Percentiles rank a stretch among this genome's conserved stretches.
phyloP scores from a whole-genome alignment of 345 rosid genomes.

The Cochlearia excelsa region DNA sequence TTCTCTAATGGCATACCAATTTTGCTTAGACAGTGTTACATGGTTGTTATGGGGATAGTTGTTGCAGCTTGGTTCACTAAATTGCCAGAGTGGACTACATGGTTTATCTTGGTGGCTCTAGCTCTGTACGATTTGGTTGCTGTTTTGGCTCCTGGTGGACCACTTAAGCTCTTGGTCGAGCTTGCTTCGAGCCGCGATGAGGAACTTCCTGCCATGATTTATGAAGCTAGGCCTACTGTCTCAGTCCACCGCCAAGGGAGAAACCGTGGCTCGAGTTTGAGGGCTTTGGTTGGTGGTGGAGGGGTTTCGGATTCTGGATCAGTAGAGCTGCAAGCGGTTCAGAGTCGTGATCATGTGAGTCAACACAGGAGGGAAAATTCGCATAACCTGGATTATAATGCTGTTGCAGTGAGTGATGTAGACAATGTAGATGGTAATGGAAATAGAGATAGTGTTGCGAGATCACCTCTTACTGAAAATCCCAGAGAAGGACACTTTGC shows the following conservation, averaged over 20 bases:
- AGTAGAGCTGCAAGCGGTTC: slow-evolving; percentile 69
- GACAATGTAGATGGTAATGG: slow-evolving; percentile 37
- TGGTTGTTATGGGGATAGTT: slow-evolving; percentile 81
- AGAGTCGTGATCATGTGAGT: slow-evolving; percentile 30
- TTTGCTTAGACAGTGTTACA: slow-evolving; percentile 73
- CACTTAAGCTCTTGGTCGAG: slow-evolving; percentile 86
- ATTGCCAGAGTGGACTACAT: slow-evolving; percentile 95
- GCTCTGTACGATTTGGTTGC: slow-evolving; percentile 90
- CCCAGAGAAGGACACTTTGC: slow-evolving; percentile 43
- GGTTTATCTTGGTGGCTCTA: slow-evolving; percentile 81
- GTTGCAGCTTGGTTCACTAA: slow-evolving; percentile 96
- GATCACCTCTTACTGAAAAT: slow-evolving; percentile 48
- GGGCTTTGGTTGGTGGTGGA: slow-evolving; percentile 52
- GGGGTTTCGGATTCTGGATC: slow-evolving; percentile 65
- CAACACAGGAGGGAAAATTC: slow-evolving; percentile 34
- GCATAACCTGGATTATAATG: slow-evolving; percentile 34
- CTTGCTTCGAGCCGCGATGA: slow-evolving; percentile 85
- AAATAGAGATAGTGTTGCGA: slow-evolving; percentile 46
- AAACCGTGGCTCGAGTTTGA: slow-evolving; percentile 45
- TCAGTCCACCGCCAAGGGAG: slow-evolving; percentile 39
- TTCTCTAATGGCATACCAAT: slow-evolving; percentile 77
- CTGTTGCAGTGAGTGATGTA: slow-evolving; percentile 28
- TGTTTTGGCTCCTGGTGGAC: slow-evolving; percentile 96
- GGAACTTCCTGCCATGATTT: slow-evolving; percentile 92
- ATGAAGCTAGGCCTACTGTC: slow-evolving; percentile 89